Evolutionary conservation across 306 rosid species (phyloP).

Genomic region (Benincasa hispida): DNA sequence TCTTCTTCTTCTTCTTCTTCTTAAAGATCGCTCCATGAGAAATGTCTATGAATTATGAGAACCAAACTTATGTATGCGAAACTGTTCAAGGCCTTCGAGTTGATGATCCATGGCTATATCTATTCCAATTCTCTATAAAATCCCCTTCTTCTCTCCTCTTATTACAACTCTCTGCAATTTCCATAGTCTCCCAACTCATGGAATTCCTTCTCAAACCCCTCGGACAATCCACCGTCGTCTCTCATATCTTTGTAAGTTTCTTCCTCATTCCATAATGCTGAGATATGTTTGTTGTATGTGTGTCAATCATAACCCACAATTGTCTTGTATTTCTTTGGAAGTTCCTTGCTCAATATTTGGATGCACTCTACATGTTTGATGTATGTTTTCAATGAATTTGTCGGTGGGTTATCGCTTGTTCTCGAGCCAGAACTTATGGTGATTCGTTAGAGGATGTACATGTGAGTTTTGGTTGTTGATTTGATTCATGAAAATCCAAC

Average conservation of each 20-base stretch:
- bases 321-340: constrained; percentile 44
- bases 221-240: constrained; percentile 55
- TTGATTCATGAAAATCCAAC: neutral
- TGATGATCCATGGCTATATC: neutral
- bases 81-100: neutral
- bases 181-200: constrained; percentile 19
- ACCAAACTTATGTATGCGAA: constrained; percentile 33
- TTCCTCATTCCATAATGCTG: neutral
- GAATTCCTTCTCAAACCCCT: constrained; percentile 27
- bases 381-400: neutral
- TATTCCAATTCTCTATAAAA: constrained; percentile 15
- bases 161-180: constrained; percentile 33
- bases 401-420: neutral
- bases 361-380: neutral
- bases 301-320: constrained; percentile 18
- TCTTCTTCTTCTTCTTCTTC: neutral
- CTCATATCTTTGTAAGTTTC: constrained; percentile 54
- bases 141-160: constrained; percentile 40
- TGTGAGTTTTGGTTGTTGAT: neutral
- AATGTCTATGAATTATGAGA: neutral
- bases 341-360: constrained; percentile 1
- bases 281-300: neutral
- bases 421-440: neutral
- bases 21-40: neutral
- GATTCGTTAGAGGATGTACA: neutral